phyloP scores from a whole-genome alignment of 2,329 filamentous ascomycete species.

The Hymenoscyphus fructigenus region DNA sequence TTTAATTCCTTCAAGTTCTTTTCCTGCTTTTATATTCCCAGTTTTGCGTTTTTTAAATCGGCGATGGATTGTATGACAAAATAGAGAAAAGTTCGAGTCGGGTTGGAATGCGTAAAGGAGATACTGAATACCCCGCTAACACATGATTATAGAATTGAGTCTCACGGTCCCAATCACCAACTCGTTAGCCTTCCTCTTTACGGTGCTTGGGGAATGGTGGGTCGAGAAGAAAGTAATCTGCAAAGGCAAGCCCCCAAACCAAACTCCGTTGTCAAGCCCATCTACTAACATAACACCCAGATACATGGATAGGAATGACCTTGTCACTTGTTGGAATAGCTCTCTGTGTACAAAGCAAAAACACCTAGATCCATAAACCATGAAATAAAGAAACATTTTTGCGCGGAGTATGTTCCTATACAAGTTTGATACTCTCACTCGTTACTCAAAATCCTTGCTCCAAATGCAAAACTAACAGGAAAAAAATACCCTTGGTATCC shows the following conservation, averaged over 20 bases:
- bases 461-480: conserved; percentile 5
- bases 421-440: conserved; percentile 8
- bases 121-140: conserved; percentile 4
- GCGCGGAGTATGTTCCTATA: no score
- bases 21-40: no score
- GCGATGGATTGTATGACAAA: no score
- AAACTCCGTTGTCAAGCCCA: neutral
- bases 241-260: conserved; percentile 55
- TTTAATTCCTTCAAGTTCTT: neutral
- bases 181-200: conserved; percentile 92
- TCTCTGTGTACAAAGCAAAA: conserved; percentile 74
- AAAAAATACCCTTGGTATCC: conserved; percentile 16
- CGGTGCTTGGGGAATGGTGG: conserved; percentile 91
- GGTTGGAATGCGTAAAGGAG: neutral
- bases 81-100: no score
- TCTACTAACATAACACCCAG: conserved; percentile 42
- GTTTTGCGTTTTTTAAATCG: no score
- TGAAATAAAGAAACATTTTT: no score
- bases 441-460: conserved; percentile 25
- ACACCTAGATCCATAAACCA: conserved; percentile 9
- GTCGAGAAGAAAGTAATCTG: conserved; percentile 89
- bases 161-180: conserved; percentile 94
- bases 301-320: conserved; percentile 80
- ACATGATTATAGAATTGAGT: conserved; percentile 66
- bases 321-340: conserved; percentile 79